Evolutionary conservation across 306 rosid species (phyloP), one percentile per base, ranked within the genome.

Genomic region (Dicorynia guianensis): DNA sequence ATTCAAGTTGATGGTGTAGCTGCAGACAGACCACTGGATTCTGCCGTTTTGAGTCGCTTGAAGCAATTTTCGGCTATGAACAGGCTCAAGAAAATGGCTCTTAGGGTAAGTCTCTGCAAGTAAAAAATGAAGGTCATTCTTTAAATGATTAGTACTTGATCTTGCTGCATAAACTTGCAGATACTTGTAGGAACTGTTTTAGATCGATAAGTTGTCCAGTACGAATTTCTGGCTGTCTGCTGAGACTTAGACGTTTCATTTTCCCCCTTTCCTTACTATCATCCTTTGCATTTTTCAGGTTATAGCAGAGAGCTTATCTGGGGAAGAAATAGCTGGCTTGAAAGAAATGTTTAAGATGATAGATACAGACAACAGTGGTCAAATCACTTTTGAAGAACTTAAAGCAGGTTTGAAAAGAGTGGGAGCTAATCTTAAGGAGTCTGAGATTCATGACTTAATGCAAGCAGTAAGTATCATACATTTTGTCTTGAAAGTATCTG

Each of bases 11-110:
- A 92, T 56, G 99, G 99, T 75, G 93, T 89, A 66, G 99, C 97
- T 82, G 97, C 97, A 8, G 99, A 92, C 69, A 89, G 75, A 81
- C 93, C 97, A 69, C 97, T 92, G 72, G 97, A 92, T 81, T 95
- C 97, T 17, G 99, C 97, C 0, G 93, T 95, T 76, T 78, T 92
- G 57, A 89, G 91, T 80, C 99, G 99, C 58, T 85, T 95, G 88
- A 95, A 95, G 87, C 99, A 95, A 67, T 95, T 92, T 83, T 95
- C 99, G 66, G 99, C 99, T 5, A 92, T 95, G 97, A 95, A 95
- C 87, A 92, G 84, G 87, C 96, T 95, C 79, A 95, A 95, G 84
- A 95, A 95, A 87, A 92, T 95, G 97, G 99, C 99, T 66, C 87
- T 95, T 60, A 80, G 80, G 77, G 99, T 95, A 81, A 87, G 97